These are phyloP conservation scores for Exserohilum turcica DNA, from an alignment of 2,329 filamentous ascomycete genomes.

Conservation along the genomic window DNA sequence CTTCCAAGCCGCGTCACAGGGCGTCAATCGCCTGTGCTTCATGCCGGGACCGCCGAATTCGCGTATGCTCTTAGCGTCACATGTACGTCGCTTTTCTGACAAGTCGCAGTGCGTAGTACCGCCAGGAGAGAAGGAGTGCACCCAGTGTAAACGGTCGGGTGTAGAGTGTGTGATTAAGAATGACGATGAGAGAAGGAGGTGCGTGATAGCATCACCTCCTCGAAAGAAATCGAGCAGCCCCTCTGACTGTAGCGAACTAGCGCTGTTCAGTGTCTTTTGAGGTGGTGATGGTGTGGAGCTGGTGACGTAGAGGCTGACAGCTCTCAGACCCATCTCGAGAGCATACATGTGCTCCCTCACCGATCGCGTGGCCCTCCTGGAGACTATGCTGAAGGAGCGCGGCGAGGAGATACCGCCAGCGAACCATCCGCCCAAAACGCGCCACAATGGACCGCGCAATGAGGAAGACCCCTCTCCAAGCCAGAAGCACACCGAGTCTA, in stretches of 20 bases:
- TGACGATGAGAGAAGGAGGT: conserved; percentile 62
- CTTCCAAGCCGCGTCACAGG: conserved; percentile 46
- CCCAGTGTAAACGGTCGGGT: conserved; percentile 59
- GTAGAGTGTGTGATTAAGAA: conserved; percentile 62
- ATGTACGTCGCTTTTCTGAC: conserved; percentile 28
- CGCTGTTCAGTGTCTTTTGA: no score
- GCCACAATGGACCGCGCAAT: conserved; percentile 41
- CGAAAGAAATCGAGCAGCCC: no score
- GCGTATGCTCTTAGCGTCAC: conserved; percentile 35
- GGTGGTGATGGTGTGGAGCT: neutral
- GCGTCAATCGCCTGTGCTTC: conserved; percentile 63
- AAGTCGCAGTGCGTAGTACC: conserved; percentile 58
- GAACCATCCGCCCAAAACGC: conserved; percentile 60
- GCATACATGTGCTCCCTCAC: conserved; percentile 64
- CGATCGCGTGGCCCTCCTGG: conserved; percentile 59
- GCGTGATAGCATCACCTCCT: no score
- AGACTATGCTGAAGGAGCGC: conserved; percentile 58
- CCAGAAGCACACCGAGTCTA: conserved; percentile 19
- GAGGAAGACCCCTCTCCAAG: conserved; percentile 32
- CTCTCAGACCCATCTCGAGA: conserved; percentile 59
- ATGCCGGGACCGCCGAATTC: conserved; percentile 55
- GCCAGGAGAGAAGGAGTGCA: conserved; percentile 57
- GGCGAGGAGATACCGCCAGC: conserved; percentile 58
- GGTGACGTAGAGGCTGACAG: conserved; percentile 5
- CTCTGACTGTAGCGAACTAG: no score